Evolutionary conservation across 495 filamentous ascomycete species (phyloP), one percentile per base, ranked within the genome.

Genomic region (Mycothermus thermophilus): DNA sequence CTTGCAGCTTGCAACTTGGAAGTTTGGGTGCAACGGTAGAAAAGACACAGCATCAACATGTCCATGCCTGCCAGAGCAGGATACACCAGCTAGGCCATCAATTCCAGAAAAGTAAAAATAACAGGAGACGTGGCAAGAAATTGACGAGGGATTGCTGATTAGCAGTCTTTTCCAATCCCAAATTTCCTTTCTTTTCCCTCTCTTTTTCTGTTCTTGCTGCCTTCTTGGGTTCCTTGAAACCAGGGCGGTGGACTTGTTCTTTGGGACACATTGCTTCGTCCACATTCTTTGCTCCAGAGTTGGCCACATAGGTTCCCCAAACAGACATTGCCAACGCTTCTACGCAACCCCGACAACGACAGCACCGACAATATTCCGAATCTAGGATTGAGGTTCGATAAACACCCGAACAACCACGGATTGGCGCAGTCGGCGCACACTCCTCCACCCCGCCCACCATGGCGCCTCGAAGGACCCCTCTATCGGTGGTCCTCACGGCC

Each of bases 401-500:
- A n/a, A n/a, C 16, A 34, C 32, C 14, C 12, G n/a, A 16, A 9
- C 18, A 24, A 24, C 32, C n/a, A 9, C 18, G 19, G 13, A 32
- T 8, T 11, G 11, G 6, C 22, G 22, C 22, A 11, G 22, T 20
- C 15, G 29, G 10, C 16, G 2, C 29, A n/a, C 16, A 31, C 10
- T 12, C 5, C 20, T 7, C 15, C 2, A 19, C 28, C 32, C 12
- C 36, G 48, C 54, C 54, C 57, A 58, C 37, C 48, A 67, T 67
- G 63, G 57, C 58, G 44, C 56, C 48, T 31, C 38, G 35, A 41
- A 55, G 31, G 25, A 46, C 55, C 34, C 68, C 63, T 29, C 60
- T 54, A 30, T 69, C 67, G 30, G 60, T 60, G 30, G 45, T 73
- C 32, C 43, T 71, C 32, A 60, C 55, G 34, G 47, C 64, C 35